Conservation (phyloP, 1,284 basidiomycete species). For the Fomitopsis pinicola region DNA sequence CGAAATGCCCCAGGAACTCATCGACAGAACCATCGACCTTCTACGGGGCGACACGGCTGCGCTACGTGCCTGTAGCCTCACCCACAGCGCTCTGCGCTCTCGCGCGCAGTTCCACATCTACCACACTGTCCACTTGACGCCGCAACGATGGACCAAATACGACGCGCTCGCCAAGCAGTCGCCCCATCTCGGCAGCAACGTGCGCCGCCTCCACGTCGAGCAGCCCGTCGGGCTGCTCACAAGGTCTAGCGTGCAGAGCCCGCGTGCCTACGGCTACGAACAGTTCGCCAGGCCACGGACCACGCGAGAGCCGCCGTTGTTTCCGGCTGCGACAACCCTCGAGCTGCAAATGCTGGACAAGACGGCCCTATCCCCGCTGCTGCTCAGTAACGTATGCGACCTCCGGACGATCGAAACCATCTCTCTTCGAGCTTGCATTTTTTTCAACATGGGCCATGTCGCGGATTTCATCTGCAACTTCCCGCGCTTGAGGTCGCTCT, state of each 20-base stretch:
- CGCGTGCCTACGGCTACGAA: background rate
- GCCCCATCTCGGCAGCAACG: constrained; percentile 10
- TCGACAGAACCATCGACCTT: constrained; percentile 18
- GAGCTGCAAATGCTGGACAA: background rate
- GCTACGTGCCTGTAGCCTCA: constrained; percentile 14
- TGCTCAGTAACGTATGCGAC: background rate
- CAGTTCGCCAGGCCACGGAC: background rate
- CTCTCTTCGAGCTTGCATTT: background rate
- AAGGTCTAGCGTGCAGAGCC: background rate
- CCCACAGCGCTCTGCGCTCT: constrained; percentile 11
- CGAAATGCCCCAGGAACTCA: constrained; percentile 17
- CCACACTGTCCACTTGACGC: constrained; percentile 4
- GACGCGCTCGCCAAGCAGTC: constrained; percentile 3
- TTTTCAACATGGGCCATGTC: background rate
- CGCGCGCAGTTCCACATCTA: constrained; percentile 16
- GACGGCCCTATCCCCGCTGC: background rate
- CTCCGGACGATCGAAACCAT: background rate
- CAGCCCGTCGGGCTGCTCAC: background rate
- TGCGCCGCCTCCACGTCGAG: constrained; percentile 10
- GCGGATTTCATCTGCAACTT: constrained; percentile 3
- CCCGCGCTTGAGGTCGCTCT: constrained; percentile 5
- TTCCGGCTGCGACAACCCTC: background rate
- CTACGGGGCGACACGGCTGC: constrained; percentile 12
- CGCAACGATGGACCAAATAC: constrained; percentile 5
- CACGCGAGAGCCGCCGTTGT: background rate